Base-by-base conservation (phyloP, 202 grass and related monocot genomes). In the Carex arenaria region DNA sequence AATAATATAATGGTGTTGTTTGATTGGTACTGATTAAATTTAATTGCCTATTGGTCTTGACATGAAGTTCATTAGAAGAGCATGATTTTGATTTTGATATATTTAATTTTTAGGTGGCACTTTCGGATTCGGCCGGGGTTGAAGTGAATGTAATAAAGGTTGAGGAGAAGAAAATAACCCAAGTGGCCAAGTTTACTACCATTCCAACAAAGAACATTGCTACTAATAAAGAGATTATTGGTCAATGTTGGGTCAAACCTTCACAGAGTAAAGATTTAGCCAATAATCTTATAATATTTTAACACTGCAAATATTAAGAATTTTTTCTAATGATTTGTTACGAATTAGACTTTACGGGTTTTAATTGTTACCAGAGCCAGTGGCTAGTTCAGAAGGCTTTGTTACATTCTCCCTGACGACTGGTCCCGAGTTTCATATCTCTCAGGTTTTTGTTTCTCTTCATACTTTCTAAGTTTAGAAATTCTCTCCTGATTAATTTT, bases 361-460 rank as follows among this genome's bases (percentile, higher is more conserved):
- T 22, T 82, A 61, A 52, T 83, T 79, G 23, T 40, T 85, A 73
- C 15, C 49, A 89, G 88, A 72, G 60, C 59, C 82, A 52, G 20
- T 66, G 31, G 40, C 75, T 15, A 72, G 42, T 55, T 74, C 74
- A 38, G 83, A 86, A 84, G 88, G 84, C 23, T 89, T 74, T 85
- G 79, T 89, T 84, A 84, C 88, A 60, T 86, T 89, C 64, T 86
- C 80, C 22, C 85, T 89, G 64, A 86, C 64, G 6, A 79, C 70
- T 61, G 88, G 88, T 67, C 84, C 88, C 4, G 88, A 89, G 57
- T 83, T 86, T 70, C 88, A 89, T 79, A 40, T 89, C 47, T 89
- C 84, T 13, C 80, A 89, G 84, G 88, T 89, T 72, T 52, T 10
- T 40, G 19, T 18, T 80, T 80, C 42, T 19, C 17, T 64, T 76